Base-by-base conservation (phyloP, 257 asterid species). In the Coffea canephora region DNA sequence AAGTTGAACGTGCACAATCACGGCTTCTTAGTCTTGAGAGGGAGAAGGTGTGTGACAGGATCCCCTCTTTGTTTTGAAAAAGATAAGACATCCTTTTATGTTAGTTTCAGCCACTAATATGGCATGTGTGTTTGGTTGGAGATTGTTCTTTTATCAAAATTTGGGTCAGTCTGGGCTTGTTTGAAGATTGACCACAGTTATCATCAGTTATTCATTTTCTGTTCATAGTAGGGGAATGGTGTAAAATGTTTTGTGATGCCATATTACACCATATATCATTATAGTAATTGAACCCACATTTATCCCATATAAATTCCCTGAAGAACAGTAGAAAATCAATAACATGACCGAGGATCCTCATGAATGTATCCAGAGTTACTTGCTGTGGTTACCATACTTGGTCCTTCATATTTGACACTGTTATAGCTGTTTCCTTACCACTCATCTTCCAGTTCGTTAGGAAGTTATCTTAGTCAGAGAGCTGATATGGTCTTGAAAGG, bases 21-120 rank as follows among this genome's bases (percentile, higher is more conserved):
- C 97, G 97, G 81, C 99, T 96, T 77, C 84, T 86, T 79, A 91
- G 97, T 85, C 99, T 96, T 71, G 98, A 96, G 82, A 96, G 99
- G 87, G 97, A 96, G 85, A 96, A 94, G 99, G 99, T 94, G 66
- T 82, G 83, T 76, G 21, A 15, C 45, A 52, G 46, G 71, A 41
- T 62, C 61, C 13, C 25, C 45, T n/a, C 25, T 71, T 25, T 48
- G 76, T 62, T 39, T 8, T 31, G 61, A 61, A 25, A 76, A 61
- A 59, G 57, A 21, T 61, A 23, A 61, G 49, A 45, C 52, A 67
- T 10, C 8, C 15, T 69, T 18, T 67, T 15, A 46, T 77, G 12
- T 46, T 65, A 15, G 27, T 41, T 23, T n/a, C 45, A 10, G 18
- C 19, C 66, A 21, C 19, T 7, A 25, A 11, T n/a, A 65, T 46